Percentiles rank a stretch among this genome's conserved stretches.
Conservation (phyloP, 2,329 filamentous ascomycete species). For the Cadophora malorum region DNA sequence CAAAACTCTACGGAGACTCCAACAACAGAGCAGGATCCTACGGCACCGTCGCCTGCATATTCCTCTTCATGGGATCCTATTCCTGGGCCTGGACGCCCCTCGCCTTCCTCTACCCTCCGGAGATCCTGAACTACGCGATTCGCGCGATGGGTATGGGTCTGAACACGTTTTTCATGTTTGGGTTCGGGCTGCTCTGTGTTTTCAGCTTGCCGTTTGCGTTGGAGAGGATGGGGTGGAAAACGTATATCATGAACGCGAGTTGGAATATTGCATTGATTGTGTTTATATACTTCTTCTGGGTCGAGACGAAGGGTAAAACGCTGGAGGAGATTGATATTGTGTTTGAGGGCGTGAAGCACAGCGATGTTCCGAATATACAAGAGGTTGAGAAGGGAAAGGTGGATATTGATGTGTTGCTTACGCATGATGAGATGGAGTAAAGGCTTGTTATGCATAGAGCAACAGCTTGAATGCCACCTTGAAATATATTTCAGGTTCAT, state of each 20-base stretch:
- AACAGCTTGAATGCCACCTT: too few relatives aligned
- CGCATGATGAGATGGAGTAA: too few relatives aligned
- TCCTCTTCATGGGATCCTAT: conserved; percentile 58
- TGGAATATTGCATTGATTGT: conserved; percentile 49
- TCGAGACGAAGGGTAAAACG: conserved; percentile 49
- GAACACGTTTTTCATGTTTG: conserved; percentile 48
- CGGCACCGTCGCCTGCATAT: conserved; percentile 54
- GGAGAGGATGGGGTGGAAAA: conserved; percentile 37
- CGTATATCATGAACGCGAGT: conserved; percentile 32
- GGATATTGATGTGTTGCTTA: background rate
- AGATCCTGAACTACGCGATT: conserved; percentile 54
- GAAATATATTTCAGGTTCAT: too few relatives aligned
- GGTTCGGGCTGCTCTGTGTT: conserved; percentile 40
- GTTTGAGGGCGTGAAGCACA: conserved; percentile 47
- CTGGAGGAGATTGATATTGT: conserved; percentile 48
- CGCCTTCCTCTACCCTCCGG: conserved; percentile 54
- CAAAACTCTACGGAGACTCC: conserved; percentile 45
- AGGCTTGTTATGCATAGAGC: too few relatives aligned
- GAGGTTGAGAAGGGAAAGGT: conserved; percentile 21
- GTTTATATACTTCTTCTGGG: conserved; percentile 50
- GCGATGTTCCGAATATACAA: conserved; percentile 25
- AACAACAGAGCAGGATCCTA: conserved; percentile 45
- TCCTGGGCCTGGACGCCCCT: conserved; percentile 55
- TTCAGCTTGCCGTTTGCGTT: conserved; percentile 47
- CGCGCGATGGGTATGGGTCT: conserved; percentile 54